Evolutionary conservation across 1,284 basidiomycete species (phyloP).

Genomic region (Leccinum insolens): DNA sequence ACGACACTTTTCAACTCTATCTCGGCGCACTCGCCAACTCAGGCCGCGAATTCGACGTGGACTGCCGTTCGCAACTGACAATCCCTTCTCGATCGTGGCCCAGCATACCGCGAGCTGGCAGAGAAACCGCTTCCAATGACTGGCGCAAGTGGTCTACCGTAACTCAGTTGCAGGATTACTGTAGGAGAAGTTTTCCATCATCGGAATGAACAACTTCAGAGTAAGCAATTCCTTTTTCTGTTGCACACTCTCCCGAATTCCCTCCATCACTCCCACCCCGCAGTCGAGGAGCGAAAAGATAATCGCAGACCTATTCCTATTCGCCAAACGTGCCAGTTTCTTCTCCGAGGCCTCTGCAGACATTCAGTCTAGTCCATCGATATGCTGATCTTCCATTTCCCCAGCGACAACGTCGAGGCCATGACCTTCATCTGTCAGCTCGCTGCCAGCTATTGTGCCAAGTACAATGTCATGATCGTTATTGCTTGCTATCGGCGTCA

Average conservation of each 20-base stretch:
- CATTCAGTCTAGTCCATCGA: conserved; percentile 76
- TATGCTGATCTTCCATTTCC: conserved; percentile 99
- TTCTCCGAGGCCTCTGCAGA: conserved; percentile 6
- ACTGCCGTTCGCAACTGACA: conserved; percentile 70
- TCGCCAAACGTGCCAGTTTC: conserved; percentile 39
- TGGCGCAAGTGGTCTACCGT: too few species aligned
- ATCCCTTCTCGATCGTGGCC: conserved; percentile 50
- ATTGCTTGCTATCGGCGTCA: conserved; percentile 99
- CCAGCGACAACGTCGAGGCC: conserved; percentile 98
- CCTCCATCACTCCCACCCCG: conserved; percentile 24
- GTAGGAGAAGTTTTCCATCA: too few species aligned
- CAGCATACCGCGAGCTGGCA: conserved; percentile 8
- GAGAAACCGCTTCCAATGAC: not conserved
- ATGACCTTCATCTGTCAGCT: conserved; percentile 98
- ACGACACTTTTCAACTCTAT: conserved; percentile 73
- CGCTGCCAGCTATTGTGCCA: conserved; percentile 97
- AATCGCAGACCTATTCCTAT: conserved; percentile 51
- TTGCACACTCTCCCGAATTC: conserved; percentile 17
- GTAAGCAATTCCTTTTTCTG: too few species aligned
- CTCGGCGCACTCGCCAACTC: conserved; percentile 66
- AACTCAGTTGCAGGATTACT: too few species aligned
- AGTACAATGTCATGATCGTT: conserved; percentile 98
- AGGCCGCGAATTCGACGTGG: conserved; percentile 60
- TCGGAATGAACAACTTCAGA: too few species aligned
- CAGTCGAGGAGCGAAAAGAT: conserved; percentile 51